Conservation (phyloP, 345 rosid genomes). For the Salix udensis region DNA sequence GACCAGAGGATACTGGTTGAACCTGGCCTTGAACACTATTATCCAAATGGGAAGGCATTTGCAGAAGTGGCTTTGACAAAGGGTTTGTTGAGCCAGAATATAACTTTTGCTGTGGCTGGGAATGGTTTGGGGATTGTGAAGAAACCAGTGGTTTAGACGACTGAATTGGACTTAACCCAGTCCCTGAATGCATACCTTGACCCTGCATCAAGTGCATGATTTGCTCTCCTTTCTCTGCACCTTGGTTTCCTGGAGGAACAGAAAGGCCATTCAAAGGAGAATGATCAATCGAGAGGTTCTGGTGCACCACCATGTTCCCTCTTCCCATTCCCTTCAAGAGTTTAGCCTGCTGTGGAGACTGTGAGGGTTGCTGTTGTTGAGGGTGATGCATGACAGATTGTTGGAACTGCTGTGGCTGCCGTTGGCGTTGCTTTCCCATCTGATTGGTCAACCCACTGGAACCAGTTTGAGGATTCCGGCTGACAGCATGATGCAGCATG, state of each 20-base stretch:
- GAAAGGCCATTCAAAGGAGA: conserved; percentile 67
- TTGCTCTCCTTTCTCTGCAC: conserved; percentile 67
- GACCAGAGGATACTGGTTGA: conserved; percentile 44
- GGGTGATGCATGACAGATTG: conserved; percentile 88
- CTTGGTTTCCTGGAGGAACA: conserved; percentile 49
- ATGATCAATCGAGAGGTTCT: conserved; percentile 60
- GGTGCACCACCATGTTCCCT: conserved; percentile 67
- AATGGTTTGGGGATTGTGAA: conserved; percentile 49
- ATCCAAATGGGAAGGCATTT: conserved; percentile 61
- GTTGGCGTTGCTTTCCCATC: conserved; percentile 79
- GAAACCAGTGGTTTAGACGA: conserved; percentile 58
- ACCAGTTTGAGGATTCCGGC: conserved; percentile 55
- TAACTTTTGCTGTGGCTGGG: conserved; percentile 54
- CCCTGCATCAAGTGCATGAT: conserved; percentile 58
- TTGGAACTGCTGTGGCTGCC: conserved; percentile 65
- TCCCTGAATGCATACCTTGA: conserved; percentile 56
- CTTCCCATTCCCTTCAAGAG: conserved; percentile 74
- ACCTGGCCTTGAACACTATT: conserved; percentile 55
- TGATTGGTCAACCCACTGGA: conserved; percentile 63
- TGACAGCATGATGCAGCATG: conserved; percentile 53
- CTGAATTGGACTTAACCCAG: conserved; percentile 49
- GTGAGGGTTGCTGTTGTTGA: conserved; percentile 66
- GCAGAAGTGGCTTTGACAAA: conserved; percentile 51
- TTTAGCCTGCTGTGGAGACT: conserved; percentile 68
- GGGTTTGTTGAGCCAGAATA: conserved; percentile 47